A percentile compares a stretch with the other conserved stretches of the same genome.
These are phyloP conservation scores for Tephrocybe sp. DNA, from an alignment of 768 basidiomycete genomes.

Conservation along the genomic window DNA sequence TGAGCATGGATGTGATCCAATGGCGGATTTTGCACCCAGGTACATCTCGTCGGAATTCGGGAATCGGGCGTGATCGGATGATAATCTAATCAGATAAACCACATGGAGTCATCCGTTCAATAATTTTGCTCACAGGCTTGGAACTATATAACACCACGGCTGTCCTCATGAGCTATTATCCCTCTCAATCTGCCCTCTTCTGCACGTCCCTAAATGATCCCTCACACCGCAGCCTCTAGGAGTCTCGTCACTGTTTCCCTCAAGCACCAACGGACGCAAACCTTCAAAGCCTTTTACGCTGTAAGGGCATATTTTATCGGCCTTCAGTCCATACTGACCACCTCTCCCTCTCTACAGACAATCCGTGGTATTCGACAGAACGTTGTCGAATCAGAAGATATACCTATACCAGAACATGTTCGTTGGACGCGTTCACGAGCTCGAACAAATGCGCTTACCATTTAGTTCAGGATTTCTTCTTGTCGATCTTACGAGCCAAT, in stretches of 20 bases:
- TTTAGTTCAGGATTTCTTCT: conserved; percentile 79
- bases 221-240: conserved; percentile 31
- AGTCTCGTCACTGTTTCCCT: conserved; percentile 31
- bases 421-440: too few species aligned
- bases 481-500: conserved; percentile 90
- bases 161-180: conserved; percentile 28
- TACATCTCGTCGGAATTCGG: conserved; percentile 6
- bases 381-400: conserved; percentile 35
- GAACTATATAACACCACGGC: conserved; percentile 30
- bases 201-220: conserved; percentile 31
- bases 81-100: conserved; percentile 29
- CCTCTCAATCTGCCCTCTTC: conserved; percentile 15
- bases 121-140: conserved; percentile 18
- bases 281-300: conserved; percentile 54
- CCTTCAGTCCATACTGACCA: conserved; percentile 14
- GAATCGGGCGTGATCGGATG: conserved; percentile 1
- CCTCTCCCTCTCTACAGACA: conserved; percentile 32
- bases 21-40: conserved; percentile 3
- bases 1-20: conserved; percentile 1
- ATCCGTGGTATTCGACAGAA: conserved; percentile 35
- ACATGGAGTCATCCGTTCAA: neutral
- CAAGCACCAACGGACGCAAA: conserved; percentile 33
- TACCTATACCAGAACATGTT: conserved; percentile 50
- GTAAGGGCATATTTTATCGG: conserved; percentile 32
- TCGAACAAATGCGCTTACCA: conserved; percentile 9